A percentile compares a stretch with the other conserved stretches of the same genome.
Conservation (phyloP, 352 stramenopile genomes). For the Peronospora belbahrii region DNA sequence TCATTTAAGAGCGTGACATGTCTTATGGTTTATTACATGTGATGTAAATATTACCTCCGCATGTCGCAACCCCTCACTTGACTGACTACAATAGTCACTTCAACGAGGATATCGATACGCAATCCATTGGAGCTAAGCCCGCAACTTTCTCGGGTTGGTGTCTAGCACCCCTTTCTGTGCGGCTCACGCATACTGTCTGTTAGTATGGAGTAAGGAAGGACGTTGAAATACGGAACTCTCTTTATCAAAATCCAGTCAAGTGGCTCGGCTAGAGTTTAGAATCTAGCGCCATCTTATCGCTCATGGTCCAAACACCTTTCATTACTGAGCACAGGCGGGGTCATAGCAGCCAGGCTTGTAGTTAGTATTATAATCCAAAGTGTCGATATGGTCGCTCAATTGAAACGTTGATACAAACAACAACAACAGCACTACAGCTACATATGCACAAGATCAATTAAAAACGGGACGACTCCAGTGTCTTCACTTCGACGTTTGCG, state of each 20-base stretch:
- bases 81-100: constrained; percentile 9
- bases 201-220: constrained; percentile 1
- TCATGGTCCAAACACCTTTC: not conserved
- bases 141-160: too few relatives aligned
- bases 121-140: not conserved
- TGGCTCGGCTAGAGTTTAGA: not conserved
- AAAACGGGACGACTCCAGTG: not conserved
- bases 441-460: too few relatives aligned
- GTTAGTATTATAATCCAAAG: constrained; percentile 17
- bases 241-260: constrained; percentile 19
- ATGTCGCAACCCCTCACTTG: constrained; percentile 16
- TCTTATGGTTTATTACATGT: too few relatives aligned
- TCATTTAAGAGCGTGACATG: not conserved
- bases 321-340: not conserved
- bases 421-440: constrained; percentile 4
- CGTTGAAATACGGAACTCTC: not conserved
- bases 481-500: not conserved
- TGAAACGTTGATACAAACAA: constrained; percentile 1
- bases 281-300: constrained; percentile 4
- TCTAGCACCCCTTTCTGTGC: constrained; percentile 18
- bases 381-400: constrained; percentile 30
- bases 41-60: too few relatives aligned
- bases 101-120: constrained; percentile 12
- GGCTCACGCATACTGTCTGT: constrained; percentile 15
- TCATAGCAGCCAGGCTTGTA: constrained; percentile 14